phyloP scores from a whole-genome alignment of 179 eudicot species.

The Drosera spatulata region DNA sequence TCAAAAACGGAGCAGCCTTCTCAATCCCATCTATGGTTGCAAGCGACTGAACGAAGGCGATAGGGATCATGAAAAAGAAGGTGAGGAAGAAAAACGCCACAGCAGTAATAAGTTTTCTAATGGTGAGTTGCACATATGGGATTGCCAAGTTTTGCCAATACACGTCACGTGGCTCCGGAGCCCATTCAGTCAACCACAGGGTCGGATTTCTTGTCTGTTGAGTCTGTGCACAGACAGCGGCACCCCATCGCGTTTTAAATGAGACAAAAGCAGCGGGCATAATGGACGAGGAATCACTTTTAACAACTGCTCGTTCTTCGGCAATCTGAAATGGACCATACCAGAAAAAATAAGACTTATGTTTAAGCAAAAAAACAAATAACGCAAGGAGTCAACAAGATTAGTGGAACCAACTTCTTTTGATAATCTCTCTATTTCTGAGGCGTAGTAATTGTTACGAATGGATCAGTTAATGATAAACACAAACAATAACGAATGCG shows the following conservation, averaged over 20 bases:
- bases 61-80: slow-evolving; percentile 88
- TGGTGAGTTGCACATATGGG: slow-evolving; percentile 70
- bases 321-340: slow-evolving; percentile 46
- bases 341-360: not conserved
- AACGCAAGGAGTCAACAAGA: not conserved
- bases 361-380: not conserved
- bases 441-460: slow-evolving; percentile 41
- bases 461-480: no score
- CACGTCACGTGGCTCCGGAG: slow-evolving; percentile 69
- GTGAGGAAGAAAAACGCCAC: slow-evolving; percentile 92
- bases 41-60: slow-evolving; percentile 72
- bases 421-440: slow-evolving; percentile 61
- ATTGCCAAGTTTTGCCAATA: slow-evolving; percentile 67
- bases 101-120: slow-evolving; percentile 59
- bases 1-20: slow-evolving; percentile 52
- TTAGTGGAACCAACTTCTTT: slow-evolving; percentile 47
- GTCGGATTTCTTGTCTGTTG: slow-evolving; percentile 77
- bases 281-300: slow-evolving; percentile 37
- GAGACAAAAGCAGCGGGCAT: slow-evolving; percentile 91
- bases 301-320: slow-evolving; percentile 52
- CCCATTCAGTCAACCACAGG: slow-evolving; percentile 65
- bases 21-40: slow-evolving; percentile 83
- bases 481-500: no score
- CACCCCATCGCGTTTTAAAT: slow-evolving; percentile 78
- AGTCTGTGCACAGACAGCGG: slow-evolving; percentile 86